phyloP scores from a whole-genome alignment of 805 yeast species.

The Lipomyces lipofer region DNA sequence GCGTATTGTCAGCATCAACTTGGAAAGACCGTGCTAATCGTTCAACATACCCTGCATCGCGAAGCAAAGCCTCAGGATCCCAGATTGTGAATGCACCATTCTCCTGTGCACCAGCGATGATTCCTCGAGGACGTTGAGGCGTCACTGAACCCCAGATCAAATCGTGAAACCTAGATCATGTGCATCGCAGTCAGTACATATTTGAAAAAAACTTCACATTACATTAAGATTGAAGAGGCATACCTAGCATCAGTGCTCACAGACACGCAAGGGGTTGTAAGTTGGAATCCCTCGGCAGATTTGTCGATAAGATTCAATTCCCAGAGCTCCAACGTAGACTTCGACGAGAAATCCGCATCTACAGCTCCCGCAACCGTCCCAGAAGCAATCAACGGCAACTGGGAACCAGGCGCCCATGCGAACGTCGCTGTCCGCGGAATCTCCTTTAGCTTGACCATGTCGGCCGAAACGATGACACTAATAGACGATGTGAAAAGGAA shows the following conservation, averaged over 20 bases:
- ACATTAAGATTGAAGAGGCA: too few relatives aligned
- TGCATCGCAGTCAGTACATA: not conserved
- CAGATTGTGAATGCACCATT: slow-evolving; percentile 77
- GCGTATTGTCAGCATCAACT: not conserved
- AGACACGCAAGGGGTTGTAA: slow-evolving; percentile 46
- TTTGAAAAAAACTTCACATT: too few relatives aligned
- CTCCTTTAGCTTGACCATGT: slow-evolving; percentile 59
- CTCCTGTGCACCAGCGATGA: slow-evolving; percentile 88
- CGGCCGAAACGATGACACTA: too few relatives aligned
- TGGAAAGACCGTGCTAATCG: not conserved
- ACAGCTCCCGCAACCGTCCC: slow-evolving; percentile 97
- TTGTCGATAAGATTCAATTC: slow-evolving; percentile 49
- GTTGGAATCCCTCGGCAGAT: slow-evolving; percentile 36
- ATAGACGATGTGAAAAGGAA: too few relatives aligned
- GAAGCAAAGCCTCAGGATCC: slow-evolving; percentile 54
- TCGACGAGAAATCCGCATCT: slow-evolving; percentile 79
- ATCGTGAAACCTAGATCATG: slow-evolving; percentile 68
- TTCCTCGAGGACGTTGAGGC: slow-evolving; percentile 50
- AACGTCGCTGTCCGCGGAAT: slow-evolving; percentile 86
- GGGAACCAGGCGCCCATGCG: slow-evolving; percentile 83
- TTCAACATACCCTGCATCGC: slow-evolving; percentile 18
- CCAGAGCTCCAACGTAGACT: slow-evolving; percentile 79
- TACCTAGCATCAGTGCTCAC: slow-evolving; percentile 53
- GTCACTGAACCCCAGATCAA: slow-evolving; percentile 76
- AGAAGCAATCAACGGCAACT: slow-evolving; percentile 74